A percentile compares a stretch with the other conserved stretches of the same genome.
These are phyloP conservation scores for Setomelanomma holmii DNA, from an alignment of 2,329 filamentous ascomycete genomes.

Conservation along the genomic window DNA sequence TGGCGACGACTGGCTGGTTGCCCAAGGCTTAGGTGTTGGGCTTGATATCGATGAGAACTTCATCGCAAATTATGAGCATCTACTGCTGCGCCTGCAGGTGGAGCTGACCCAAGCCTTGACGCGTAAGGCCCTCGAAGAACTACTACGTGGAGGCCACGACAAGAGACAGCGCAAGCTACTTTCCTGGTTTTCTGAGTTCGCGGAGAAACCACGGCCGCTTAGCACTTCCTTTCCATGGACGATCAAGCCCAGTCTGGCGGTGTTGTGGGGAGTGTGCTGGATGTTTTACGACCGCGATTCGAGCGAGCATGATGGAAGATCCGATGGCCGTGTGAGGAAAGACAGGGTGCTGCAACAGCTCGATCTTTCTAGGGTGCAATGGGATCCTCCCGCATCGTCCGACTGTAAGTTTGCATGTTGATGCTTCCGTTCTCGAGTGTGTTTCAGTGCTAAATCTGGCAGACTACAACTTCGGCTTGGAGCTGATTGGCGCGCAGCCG, in stretches of 20 bases:
- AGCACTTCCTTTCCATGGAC: conserved; percentile 54
- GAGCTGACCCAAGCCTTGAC: conserved; percentile 41
- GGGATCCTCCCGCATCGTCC: conserved; percentile 37
- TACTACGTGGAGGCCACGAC: conserved; percentile 37
- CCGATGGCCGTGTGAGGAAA: conserved; percentile 29
- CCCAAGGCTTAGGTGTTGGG: conserved; percentile 37
- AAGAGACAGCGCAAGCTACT: conserved; percentile 44
- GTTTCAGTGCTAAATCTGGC: conserved; percentile 40
- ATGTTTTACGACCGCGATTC: conserved; percentile 42
- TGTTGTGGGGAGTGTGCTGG: conserved; percentile 55
- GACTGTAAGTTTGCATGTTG: conserved; percentile 42
- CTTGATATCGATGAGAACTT: conserved; percentile 45
- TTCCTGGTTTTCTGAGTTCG: conserved; percentile 52
- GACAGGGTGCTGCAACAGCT: conserved; percentile 36
- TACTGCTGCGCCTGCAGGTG: conserved; percentile 49
- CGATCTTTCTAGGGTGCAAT: conserved; percentile 21
- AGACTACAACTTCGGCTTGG: conserved; percentile 42
- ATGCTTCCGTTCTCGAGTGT: conserved; percentile 14
- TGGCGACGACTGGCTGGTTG: conserved; percentile 41
- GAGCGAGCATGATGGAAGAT: conserved; percentile 15
- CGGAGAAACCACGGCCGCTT: conserved; percentile 47
- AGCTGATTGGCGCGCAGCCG: conserved; percentile 37
- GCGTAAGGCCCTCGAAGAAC: conserved; percentile 38
- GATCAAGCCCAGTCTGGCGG: conserved; percentile 52
- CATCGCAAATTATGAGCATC: conserved; percentile 53